A percentile compares a stretch with the other conserved stretches of the same genome.
Evolutionary conservation across 345 rosid genomes (phyloP).

Genomic region (Ceriops tagal): DNA sequence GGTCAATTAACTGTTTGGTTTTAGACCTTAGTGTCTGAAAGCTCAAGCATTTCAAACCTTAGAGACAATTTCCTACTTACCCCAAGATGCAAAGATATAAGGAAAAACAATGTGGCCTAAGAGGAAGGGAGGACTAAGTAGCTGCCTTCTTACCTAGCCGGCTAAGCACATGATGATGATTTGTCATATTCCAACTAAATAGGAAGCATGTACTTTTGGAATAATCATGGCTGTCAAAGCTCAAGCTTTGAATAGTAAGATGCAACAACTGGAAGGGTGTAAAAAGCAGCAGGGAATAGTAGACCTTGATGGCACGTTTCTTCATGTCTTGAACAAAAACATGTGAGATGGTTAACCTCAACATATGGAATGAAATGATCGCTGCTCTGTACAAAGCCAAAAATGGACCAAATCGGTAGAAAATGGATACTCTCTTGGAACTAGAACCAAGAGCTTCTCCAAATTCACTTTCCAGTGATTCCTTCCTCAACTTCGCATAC

Average conservation of each 20-base stretch:
- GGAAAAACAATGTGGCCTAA: too few species aligned
- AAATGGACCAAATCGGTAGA: slow-evolving; percentile 73
- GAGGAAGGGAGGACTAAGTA: too few species aligned
- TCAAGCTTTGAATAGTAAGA: neutral
- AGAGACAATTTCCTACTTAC: too few species aligned
- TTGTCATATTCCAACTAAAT: too few species aligned
- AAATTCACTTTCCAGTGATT: slow-evolving; percentile 91
- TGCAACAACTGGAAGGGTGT: neutral
- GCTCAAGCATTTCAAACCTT: too few species aligned
- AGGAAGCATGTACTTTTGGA: neutral
- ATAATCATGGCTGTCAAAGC: neutral
- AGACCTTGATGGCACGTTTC: slow-evolving; percentile 74
- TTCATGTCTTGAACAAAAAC: slow-evolving; percentile 60
- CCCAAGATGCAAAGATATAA: too few species aligned
- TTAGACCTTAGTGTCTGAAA: too few species aligned
- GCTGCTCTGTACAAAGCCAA: slow-evolving; percentile 89
- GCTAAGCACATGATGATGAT: too few species aligned
- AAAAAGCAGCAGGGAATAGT: neutral
- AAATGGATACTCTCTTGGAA: slow-evolving; percentile 55
- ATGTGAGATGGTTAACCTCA: slow-evolving; percentile 72
- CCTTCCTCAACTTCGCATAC: slow-evolving; percentile 87
- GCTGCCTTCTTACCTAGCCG: too few species aligned
- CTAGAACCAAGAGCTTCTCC: slow-evolving; percentile 63
- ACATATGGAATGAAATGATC: slow-evolving; percentile 68
- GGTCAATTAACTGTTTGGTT: too few species aligned